Conservation (phyloP, 345 rosid species). For the Brassica juncea region DNA sequence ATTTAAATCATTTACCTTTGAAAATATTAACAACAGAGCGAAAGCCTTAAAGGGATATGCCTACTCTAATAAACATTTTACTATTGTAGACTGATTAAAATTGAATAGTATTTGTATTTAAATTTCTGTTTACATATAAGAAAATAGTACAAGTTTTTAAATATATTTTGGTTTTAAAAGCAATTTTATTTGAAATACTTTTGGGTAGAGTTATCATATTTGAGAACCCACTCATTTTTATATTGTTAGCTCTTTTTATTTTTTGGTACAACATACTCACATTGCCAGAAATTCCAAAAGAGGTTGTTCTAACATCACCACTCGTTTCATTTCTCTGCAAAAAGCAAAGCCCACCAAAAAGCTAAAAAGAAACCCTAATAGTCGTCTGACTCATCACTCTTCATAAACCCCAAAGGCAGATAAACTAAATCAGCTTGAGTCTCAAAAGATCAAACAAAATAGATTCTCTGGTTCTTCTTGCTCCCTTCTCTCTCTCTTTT, state of each 20-base stretch:
- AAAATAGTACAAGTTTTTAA: not conserved
- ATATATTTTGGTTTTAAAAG: not conserved
- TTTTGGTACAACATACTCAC: not conserved
- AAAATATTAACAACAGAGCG: not conserved
- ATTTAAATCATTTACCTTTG: not conserved
- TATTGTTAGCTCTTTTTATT: not conserved
- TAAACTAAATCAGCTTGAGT: conserved; percentile 31
- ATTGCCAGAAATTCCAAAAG: not conserved
- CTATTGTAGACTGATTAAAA: not conserved
- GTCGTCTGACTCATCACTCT: conserved; percentile 27
- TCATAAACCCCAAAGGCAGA: conserved; percentile 37
- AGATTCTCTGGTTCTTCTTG: conserved; percentile 28
- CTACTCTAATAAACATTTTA: not conserved
- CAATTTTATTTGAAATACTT: not conserved
- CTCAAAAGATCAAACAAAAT: conserved; percentile 20
- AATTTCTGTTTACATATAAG: not conserved
- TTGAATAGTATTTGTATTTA: not conserved
- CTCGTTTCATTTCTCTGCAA: conserved; percentile 24
- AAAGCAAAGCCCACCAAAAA: conserved; percentile 22
- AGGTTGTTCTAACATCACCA: conserved; percentile 2
- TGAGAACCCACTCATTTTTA: not conserved
- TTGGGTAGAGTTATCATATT: not conserved
- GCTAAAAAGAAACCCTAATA: conserved; percentile 39
- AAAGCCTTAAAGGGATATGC: not conserved
- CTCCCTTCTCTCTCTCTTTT: conserved; percentile 1